Evolutionary conservation across 345 rosid genomes (phyloP).

Genomic region (Euphorbia peplus): DNA sequence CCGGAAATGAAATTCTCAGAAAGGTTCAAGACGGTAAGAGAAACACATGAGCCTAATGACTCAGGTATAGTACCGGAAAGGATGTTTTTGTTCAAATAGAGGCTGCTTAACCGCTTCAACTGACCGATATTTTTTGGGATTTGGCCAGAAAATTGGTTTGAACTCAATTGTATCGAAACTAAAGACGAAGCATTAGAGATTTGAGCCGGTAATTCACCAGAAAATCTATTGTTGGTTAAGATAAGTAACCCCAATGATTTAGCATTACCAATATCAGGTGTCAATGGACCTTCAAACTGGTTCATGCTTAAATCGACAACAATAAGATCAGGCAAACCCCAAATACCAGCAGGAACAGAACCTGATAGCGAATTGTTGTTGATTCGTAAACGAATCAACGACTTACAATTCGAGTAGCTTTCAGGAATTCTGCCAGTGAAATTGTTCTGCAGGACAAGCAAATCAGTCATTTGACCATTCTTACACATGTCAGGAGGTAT

Average conservation of each 20-base stretch:
- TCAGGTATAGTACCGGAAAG: constrained; percentile 59
- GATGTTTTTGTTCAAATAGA: constrained; percentile 45
- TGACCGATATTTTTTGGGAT: constrained; percentile 51
- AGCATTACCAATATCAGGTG: constrained; percentile 49
- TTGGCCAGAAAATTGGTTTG: constrained; percentile 52
- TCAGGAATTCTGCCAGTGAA: constrained; percentile 62
- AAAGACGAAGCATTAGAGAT: constrained; percentile 57
- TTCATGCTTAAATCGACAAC: constrained; percentile 61
- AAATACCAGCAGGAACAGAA: constrained; percentile 54
- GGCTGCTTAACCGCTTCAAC: constrained; percentile 48
- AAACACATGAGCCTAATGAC: constrained; percentile 52
- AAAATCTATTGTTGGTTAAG: constrained; percentile 50
- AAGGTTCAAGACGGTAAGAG: constrained; percentile 49
- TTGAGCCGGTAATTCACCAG: constrained; percentile 52
- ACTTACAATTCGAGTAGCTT: constrained; percentile 50
- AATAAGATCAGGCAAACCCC: constrained; percentile 65
- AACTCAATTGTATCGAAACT: constrained; percentile 43
- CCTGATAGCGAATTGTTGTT: constrained; percentile 67
- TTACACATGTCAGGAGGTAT: constrained; percentile 85
- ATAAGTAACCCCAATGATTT: constrained; percentile 53
- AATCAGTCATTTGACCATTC: constrained; percentile 52
- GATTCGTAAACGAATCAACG: constrained; percentile 55
- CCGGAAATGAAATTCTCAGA: constrained; percentile 62
- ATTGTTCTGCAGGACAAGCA: constrained; percentile 62
- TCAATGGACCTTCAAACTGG: constrained; percentile 53